Evolutionary conservation across 768 basidiomycete genomes (phyloP).

Genomic region (Rhizopogon salebrosus): DNA sequence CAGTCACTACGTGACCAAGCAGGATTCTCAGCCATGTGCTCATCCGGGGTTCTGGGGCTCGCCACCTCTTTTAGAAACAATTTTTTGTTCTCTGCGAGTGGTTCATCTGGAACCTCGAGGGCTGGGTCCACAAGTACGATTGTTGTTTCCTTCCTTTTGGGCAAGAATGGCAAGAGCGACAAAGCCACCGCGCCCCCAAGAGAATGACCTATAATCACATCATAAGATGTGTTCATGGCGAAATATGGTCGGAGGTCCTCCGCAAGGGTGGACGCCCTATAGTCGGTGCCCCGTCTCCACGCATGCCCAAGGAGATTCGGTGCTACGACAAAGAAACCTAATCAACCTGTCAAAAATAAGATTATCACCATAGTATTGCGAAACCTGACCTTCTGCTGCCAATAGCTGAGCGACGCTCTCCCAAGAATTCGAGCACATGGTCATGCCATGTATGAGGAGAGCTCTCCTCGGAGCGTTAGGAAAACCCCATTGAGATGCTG

Average conservation of each 20-base stretch:
- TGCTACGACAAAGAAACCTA: slow-evolving; percentile 13
- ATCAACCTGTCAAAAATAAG: background rate
- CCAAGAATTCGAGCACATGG: slow-evolving; percentile 15
- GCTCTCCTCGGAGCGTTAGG: slow-evolving; percentile 11
- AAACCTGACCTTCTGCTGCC: slow-evolving; percentile 9
- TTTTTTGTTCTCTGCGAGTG: background rate
- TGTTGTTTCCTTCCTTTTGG: background rate
- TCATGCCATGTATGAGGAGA: slow-evolving; percentile 12
- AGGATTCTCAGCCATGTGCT: slow-evolving; percentile 3
- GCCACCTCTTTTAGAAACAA: background rate
- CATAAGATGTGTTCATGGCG: background rate
- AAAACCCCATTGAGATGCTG: slow-evolving; percentile 12
- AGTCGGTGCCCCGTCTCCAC: slow-evolving; percentile 5
- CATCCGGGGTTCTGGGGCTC: background rate
- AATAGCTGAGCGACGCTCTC: slow-evolving; percentile 9
- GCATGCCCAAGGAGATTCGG: slow-evolving; percentile 12
- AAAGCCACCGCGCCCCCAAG: slow-evolving; percentile 9
- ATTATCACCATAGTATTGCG: background rate
- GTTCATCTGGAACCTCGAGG: background rate
- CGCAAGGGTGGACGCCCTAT: slow-evolving; percentile 2
- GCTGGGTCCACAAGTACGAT: slow-evolving; percentile 11
- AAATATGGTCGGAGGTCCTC: slow-evolving; percentile 12
- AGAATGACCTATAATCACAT: slow-evolving; percentile 17
- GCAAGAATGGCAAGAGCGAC: slow-evolving; percentile 11
- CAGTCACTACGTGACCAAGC: slow-evolving; percentile 10